These are phyloP conservation scores for Elsinoe perseae DNA, from an alignment of 2,329 filamentous ascomycete species.

Conservation along the genomic window DNA sequence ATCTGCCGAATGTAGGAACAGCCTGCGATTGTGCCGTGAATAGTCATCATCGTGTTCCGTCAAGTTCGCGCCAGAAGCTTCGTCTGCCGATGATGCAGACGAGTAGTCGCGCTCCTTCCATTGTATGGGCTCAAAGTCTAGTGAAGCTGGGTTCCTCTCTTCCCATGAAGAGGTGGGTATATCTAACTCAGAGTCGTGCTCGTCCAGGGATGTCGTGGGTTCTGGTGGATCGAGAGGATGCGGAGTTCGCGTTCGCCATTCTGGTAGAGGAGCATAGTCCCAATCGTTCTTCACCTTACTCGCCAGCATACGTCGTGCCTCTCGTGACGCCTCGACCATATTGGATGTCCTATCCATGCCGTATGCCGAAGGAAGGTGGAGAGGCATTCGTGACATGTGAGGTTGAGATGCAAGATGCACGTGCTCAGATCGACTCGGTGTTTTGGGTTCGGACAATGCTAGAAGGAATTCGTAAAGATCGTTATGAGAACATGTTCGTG, in stretches of 20 bases:
- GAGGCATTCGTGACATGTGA: background rate
- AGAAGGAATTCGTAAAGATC: background rate
- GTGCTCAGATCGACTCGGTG: background rate
- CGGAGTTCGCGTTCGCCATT: slow-evolving; percentile 17
- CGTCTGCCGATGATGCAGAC: slow-evolving; percentile 22
- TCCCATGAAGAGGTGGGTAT: slow-evolving; percentile 13
- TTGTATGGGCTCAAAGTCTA: slow-evolving; percentile 31
- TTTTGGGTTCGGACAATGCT: background rate
- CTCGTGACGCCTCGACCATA: slow-evolving; percentile 32
- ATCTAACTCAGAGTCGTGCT: background rate
- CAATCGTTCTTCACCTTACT: slow-evolving; percentile 40
- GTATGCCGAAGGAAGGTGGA: background rate
- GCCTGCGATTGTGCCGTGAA: slow-evolving; percentile 23
- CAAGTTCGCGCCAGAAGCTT: slow-evolving; percentile 25
- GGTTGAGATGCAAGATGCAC: background rate
- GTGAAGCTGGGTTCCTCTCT: slow-evolving; percentile 21
- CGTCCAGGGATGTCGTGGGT: background rate
- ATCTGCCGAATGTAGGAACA: slow-evolving; percentile 40
- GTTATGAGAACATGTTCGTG: slow-evolving; percentile 3
- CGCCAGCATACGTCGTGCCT: slow-evolving; percentile 36
- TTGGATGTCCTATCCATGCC: background rate
- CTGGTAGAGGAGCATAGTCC: slow-evolving; percentile 34
- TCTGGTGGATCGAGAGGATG: slow-evolving; percentile 7
- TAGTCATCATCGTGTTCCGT: slow-evolving; percentile 15
- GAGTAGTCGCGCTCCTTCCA: slow-evolving; percentile 41